Conservation (phyloP, 257 asterid genomes). For the Solanum pinnatisectum region DNA sequence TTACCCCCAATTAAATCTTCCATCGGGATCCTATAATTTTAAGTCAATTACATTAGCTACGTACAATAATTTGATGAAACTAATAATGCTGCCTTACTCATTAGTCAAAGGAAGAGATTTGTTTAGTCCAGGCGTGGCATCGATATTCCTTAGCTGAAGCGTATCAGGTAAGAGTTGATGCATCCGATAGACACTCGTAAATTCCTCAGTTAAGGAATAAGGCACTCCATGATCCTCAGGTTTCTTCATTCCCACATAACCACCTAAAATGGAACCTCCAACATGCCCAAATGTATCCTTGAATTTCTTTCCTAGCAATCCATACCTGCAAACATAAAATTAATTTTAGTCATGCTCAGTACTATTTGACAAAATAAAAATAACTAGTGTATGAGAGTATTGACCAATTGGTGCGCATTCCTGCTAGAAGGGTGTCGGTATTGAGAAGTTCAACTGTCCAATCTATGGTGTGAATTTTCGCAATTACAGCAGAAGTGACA, state of each 20-base stretch:
- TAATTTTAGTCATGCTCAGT: background rate
- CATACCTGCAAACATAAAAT: slow-evolving; percentile 27
- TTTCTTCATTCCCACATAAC: slow-evolving; percentile 39
- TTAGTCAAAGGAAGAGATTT: slow-evolving; percentile 34
- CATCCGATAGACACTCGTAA: slow-evolving; percentile 48
- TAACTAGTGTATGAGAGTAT: background rate
- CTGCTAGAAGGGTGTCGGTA: slow-evolving; percentile 37
- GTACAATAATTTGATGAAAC: background rate
- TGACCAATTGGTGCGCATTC: slow-evolving; percentile 51
- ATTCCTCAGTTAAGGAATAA: slow-evolving; percentile 55
- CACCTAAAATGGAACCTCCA: slow-evolving; percentile 32
- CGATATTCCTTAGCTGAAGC: slow-evolving; percentile 25
- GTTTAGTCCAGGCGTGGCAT: slow-evolving; percentile 34
- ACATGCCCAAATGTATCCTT: slow-evolving; percentile 49
- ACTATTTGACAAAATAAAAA: background rate
- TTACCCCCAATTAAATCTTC: slow-evolving; percentile 26
- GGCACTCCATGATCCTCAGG: slow-evolving; percentile 43
- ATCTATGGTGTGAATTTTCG: slow-evolving; percentile 65
- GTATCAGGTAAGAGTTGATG: slow-evolving; percentile 46
- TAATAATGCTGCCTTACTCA: slow-evolving; percentile 10
- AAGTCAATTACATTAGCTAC: background rate
- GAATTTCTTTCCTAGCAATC: slow-evolving; percentile 45
- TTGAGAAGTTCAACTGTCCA: slow-evolving; percentile 70
- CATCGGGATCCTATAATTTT: slow-evolving; percentile 24
- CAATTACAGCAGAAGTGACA: slow-evolving; percentile 58